Evolutionary conservation across 768 basidiomycete genomes (phyloP).

Genomic region (Pisolithus marmoratus): DNA sequence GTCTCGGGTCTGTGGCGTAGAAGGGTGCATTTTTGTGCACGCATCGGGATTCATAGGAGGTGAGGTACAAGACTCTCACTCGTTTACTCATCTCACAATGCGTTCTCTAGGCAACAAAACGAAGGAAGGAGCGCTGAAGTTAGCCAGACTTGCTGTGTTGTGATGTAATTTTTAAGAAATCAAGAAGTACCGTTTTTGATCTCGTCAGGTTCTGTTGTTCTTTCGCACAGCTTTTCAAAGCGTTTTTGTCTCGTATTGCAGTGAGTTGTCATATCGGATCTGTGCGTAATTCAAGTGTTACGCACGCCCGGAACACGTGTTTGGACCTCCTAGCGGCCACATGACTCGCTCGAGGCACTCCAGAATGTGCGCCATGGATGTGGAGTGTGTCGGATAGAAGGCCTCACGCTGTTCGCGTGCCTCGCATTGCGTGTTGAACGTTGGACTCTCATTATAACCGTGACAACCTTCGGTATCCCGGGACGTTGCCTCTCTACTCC

Average conservation of each 20-base stretch:
- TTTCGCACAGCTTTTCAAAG: too few relatives aligned
- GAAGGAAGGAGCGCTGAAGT: constrained; percentile 76
- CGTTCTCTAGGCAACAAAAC: constrained; percentile 70
- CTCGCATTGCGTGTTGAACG: constrained; percentile 7
- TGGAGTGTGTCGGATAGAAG: constrained; percentile 4
- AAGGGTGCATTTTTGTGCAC: constrained; percentile 88
- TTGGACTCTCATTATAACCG: constrained; percentile 15
- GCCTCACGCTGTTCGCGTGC: constrained; percentile 31
- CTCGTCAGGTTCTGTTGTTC: not conserved
- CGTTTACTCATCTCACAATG: not conserved
- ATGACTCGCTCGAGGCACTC: not conserved
- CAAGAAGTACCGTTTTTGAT: not conserved
- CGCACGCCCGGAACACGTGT: constrained; percentile 15
- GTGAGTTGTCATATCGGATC: too few relatives aligned
- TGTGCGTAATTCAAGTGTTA: not conserved
- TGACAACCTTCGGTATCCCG: constrained; percentile 14
- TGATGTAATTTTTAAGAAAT: constrained; percentile 16
- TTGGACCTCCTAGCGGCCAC: not conserved
- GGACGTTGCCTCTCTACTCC: constrained; percentile 5
- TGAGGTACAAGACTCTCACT: constrained; percentile 24
- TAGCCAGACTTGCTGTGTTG: constrained; percentile 72
- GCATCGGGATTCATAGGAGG: constrained; percentile 97
- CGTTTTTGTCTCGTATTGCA: too few relatives aligned
- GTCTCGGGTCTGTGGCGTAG: constrained; percentile 65
- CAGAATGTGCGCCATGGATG: not conserved